Base-by-base conservation (phyloP, 495 filamentous ascomycete genomes). In the Talaromyces proteolyticus region DNA sequence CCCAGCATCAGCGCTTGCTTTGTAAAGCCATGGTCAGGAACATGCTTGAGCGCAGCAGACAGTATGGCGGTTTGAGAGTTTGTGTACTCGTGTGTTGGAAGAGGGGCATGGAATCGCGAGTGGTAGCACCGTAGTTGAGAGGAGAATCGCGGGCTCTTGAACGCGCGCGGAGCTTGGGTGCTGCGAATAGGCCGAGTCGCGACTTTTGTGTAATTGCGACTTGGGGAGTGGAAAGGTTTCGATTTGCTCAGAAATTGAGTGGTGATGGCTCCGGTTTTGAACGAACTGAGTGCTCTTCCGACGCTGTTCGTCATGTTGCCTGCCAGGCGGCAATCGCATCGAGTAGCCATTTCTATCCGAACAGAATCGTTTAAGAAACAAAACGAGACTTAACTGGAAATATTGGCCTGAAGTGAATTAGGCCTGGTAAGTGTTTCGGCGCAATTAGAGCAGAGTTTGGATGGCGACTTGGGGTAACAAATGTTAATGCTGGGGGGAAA, bases 21-120 rank as follows among this genome's bases (percentile, higher is more conserved):
- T 2, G 88, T 85, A 77, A 96, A 97, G 61, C 94, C 93, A 63
- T 91, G 82, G 23, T 65, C 50, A 41, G 90, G 90, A 37, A 96
- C 84, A 66, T 93, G 87, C n/a, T 57, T 48, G 58, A 91, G 79
- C 21, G 91, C 82, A 6, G 89, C 79, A 49, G 85, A 74, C 52
- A 98, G 90, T 65, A 96, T 92, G 49, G 80, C 71, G 14, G 71
- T 68, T 75, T 96, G 89, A 55, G 81, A 68, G 37, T 80, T 69
- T 45, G 73, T 81, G 81, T 91, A 96, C 56, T 66, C 60, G 52
- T 72, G 68, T 37, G 60, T 49, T 46, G 63, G 81, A 69, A 41
- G 79, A 57, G 42, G 80, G 60, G 50, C 76, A 58, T 53, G 81
- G 69, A 72, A 84, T 73, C 82, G 70, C 19, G 90, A 93, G 68